Conservation (phyloP, 495 filamentous ascomycete species). For the Aspergillus sclerotiicarbonarius region DNA sequence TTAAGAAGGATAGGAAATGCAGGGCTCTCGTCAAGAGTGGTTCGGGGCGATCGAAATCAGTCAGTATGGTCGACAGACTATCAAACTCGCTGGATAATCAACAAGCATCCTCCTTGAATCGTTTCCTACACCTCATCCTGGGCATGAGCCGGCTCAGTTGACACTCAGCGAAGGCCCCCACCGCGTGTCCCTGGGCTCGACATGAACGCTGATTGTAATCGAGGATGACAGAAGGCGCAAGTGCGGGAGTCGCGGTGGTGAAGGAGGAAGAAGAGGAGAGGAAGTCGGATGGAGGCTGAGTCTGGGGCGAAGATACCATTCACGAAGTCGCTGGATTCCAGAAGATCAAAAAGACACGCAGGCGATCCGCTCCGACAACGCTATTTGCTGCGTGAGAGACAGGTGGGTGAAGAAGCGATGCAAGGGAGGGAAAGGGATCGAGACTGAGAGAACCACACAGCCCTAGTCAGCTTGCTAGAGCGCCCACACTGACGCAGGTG, state of each 20-base stretch:
- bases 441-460: slow-evolving; percentile 19
- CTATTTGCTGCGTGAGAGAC: slow-evolving; percentile 18
- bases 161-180: slow-evolving; percentile 24
- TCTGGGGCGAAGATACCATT: slow-evolving; percentile 14
- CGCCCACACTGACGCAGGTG: slow-evolving; percentile 32
- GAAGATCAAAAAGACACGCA: slow-evolving; percentile 21
- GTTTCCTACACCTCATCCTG: slow-evolving; percentile 55
- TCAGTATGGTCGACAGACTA: slow-evolving; percentile 25
- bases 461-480: slow-evolving; percentile 25
- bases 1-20: not conserved
- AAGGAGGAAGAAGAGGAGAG: slow-evolving; percentile 12
- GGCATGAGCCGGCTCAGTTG: slow-evolving; percentile 25
- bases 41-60: slow-evolving; percentile 17
- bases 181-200: slow-evolving; percentile 25
- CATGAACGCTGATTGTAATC: slow-evolving; percentile 23
- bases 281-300: slow-evolving; percentile 27
- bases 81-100: slow-evolving; percentile 33
- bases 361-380: slow-evolving; percentile 16
- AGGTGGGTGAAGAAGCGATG: slow-evolving; percentile 23
- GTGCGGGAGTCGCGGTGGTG: slow-evolving; percentile 10
- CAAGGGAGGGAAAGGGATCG: slow-evolving; percentile 35
- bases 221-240: not conserved
- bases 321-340: slow-evolving; percentile 17
- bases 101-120: slow-evolving; percentile 48
- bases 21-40: slow-evolving; percentile 1